Conservation (phyloP, 495 filamentous ascomycete genomes). For the Neurospora pannonica region DNA sequence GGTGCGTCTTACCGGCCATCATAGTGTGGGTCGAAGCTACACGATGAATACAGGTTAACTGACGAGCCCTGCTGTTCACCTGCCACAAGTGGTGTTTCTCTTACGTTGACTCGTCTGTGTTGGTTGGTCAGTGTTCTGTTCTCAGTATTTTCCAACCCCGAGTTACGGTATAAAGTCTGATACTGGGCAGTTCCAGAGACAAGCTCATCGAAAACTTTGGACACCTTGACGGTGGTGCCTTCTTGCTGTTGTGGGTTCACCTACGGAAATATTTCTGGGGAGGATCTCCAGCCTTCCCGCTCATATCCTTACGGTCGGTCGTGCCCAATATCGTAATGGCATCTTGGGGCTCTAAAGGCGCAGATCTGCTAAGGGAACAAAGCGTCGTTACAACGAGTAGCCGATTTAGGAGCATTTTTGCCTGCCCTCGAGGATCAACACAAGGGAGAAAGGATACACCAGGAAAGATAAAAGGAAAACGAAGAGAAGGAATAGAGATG, state of each 20-base stretch:
- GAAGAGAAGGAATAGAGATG: not conserved
- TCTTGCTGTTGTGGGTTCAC: constrained; percentile 13
- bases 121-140: constrained; percentile 9
- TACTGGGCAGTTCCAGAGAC: not conserved
- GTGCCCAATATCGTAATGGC: not conserved
- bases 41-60: not conserved
- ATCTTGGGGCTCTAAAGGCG: not conserved
- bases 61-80: not conserved
- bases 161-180: not conserved
- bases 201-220: not conserved
- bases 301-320: constrained; percentile 31
- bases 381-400: not conserved
- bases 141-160: not conserved
- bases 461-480: not conserved
- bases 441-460: not conserved
- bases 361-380: not conserved
- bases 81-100: constrained; percentile 12
- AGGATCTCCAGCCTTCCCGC: constrained; percentile 35
- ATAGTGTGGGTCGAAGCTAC: constrained; percentile 52
- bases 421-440: not conserved
- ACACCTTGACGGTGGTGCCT: not conserved
- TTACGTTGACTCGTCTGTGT: constrained; percentile 47
- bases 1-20: constrained; percentile 43
- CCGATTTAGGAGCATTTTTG: not conserved
- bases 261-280: constrained; percentile 53